Evolutionary conservation across 2,329 filamentous ascomycete genomes (phyloP).

Genomic region (Botrytis medusae): DNA sequence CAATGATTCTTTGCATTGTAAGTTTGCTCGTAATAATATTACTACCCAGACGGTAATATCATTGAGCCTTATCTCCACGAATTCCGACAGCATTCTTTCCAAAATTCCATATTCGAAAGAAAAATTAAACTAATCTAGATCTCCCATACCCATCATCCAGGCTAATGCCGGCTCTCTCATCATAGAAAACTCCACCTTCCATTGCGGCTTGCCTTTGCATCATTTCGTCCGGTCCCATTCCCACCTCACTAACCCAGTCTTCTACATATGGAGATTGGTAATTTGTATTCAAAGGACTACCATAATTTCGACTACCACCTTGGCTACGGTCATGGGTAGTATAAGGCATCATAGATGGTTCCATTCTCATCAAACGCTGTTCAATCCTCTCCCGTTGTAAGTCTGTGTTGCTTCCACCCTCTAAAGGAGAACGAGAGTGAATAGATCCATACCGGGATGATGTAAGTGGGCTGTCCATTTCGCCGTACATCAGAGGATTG

Average conservation of each 20-base stretch:
- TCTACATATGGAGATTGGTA: conserved; percentile 20
- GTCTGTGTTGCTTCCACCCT: background rate
- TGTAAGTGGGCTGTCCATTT: conserved; percentile 16
- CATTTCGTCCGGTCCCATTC: background rate
- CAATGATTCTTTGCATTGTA: background rate
- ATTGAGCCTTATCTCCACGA: background rate
- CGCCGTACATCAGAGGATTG: conserved; percentile 6
- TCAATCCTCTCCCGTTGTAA: background rate
- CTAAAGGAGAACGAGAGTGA: background rate
- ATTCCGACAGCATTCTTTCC: no score
- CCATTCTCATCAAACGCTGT: background rate
- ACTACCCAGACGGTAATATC: background rate
- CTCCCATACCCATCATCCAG: conserved; percentile 1
- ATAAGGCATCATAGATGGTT: background rate
- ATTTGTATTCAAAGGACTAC: background rate
- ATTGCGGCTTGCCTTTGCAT: conserved; percentile 13
- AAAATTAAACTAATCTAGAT: background rate
- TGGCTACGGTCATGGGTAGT: background rate
- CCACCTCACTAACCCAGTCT: conserved; percentile 19
- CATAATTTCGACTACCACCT: background rate
- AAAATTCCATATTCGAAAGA: background rate
- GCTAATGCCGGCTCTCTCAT: background rate
- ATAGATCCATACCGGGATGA: conserved; percentile 18
- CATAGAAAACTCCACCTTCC: conserved; percentile 3
- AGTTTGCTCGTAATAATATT: background rate